Percentiles rank a stretch among this genome's conserved stretches.
Conservation (phyloP, 306 rosid genomes). For the Malus sieversii region DNA sequence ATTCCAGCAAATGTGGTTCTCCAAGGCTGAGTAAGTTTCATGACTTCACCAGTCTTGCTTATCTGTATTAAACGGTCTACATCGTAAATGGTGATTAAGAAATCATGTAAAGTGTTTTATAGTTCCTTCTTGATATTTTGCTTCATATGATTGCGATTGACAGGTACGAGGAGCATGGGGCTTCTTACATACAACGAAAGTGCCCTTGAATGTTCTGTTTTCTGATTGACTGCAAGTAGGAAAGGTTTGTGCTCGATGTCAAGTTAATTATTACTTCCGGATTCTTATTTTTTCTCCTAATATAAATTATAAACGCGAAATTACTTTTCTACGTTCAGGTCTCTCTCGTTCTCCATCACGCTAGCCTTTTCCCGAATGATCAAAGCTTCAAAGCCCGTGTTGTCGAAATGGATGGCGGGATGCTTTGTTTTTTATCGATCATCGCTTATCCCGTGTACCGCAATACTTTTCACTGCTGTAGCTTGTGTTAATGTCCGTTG, state of each 20-base stretch:
- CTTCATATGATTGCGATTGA: conserved; percentile 3
- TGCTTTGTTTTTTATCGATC: neutral
- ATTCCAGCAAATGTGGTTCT: conserved; percentile 86
- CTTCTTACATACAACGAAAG: conserved; percentile 89
- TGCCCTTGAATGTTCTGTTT: conserved; percentile 49
- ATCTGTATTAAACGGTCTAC: neutral
- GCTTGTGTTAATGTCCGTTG: neutral
- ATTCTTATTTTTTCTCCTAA: no score
- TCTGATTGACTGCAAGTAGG: neutral
- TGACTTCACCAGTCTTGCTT: neutral
- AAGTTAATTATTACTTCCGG: neutral
- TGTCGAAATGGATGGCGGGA: neutral
- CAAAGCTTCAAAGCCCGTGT: neutral
- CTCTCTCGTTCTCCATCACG: neutral
- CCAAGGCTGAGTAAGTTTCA: conserved; percentile 78
- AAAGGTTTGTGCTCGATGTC: conserved; percentile 11
- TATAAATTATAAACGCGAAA: neutral
- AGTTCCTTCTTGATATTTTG: neutral
- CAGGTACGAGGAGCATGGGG: conserved; percentile 99
- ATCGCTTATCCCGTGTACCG: neutral
- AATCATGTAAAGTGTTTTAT: neutral
- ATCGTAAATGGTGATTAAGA: neutral
- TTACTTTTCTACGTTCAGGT: neutral
- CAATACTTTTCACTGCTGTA: neutral
- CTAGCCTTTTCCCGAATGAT: neutral